Evolutionary conservation across 345 rosid species (phyloP), one percentile per base, ranked within the genome.

Genomic region (Arabis alpina): DNA sequence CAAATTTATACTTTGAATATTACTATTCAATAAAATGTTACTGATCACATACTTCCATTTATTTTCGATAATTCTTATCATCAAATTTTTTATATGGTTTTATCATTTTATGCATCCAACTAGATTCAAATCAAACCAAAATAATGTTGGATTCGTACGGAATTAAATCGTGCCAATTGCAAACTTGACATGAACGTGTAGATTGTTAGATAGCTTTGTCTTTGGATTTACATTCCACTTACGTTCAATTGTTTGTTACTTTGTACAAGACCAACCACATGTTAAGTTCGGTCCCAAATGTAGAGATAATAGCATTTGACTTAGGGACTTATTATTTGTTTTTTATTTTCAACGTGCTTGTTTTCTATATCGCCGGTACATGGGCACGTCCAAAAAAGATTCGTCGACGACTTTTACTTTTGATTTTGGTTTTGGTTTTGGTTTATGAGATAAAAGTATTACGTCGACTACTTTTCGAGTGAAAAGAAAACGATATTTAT

Each of bases 361-460:
- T 54, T 72, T 54, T 61, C 68, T 8, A 44, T 30, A 63, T 14
- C 54, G 56, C 43, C 62, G 62, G 62, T 71, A 43, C 23, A 34
- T 42, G 14, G 27, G 40, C 76, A 43, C 15, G 53, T 59, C 75
- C 25, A n/a, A 27, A 45, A 9, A 54, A 7, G 32, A 16, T 37
- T 25, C 39, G 48, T 72, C 12, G 36, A 54, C 62, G 23, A 19
- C 37, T 52, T 60, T 25, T 27, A 6, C 5, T 52, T 27, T 54
- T 30, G n/a, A 30, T 32, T 32, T n/a, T n/a, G n/a, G n/a, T n/a
- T n/a, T n/a, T n/a, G n/a, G n/a, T n/a, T 32, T 32, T 6, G 36
- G 36, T 32, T 32, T 32, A 56, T 39, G 44, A 4, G 28, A 56
- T 36, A 19, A 36, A 56, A 56, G 30, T 56, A 36, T 36, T 36